A percentile compares a stretch with the other conserved stretches of the same genome.
Conservation (phyloP, 805 yeast genomes). For the Saccharomycopsis synnaedendra region DNA sequence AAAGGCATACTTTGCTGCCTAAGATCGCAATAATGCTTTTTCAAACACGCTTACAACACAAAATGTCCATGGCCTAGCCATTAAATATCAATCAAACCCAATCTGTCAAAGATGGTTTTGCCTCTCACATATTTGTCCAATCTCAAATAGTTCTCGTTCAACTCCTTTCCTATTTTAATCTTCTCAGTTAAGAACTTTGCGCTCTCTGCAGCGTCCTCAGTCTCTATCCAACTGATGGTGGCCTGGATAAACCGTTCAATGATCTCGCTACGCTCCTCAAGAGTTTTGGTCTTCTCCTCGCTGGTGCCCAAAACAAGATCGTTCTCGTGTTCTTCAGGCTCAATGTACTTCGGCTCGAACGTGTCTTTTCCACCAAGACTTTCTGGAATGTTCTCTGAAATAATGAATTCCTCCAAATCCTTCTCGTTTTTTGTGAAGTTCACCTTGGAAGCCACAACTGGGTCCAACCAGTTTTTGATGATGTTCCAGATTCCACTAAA, state of each 20-base stretch:
- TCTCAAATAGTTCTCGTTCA: constrained; percentile 52
- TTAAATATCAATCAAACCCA: constrained; percentile 28
- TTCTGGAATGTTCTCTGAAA: constrained; percentile 47
- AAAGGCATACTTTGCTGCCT: no score
- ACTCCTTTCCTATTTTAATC: constrained; percentile 35
- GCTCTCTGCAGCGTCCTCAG: constrained; percentile 39
- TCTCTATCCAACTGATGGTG: constrained; percentile 72
- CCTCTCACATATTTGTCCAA: constrained; percentile 79
- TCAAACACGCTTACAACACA: no score
- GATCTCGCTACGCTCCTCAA: constrained; percentile 43
- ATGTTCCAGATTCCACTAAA: constrained; percentile 92
- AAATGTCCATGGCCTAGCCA: background rate
- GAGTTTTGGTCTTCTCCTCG: constrained; percentile 33
- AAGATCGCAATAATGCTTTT: no score
- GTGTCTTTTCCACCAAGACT: constrained; percentile 66
- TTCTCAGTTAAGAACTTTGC: constrained; percentile 41
- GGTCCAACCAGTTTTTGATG: constrained; percentile 90
- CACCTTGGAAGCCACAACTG: constrained; percentile 89
- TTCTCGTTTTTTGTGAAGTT: constrained; percentile 61
- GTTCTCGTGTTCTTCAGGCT: constrained; percentile 53
- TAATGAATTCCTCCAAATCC: constrained; percentile 58
- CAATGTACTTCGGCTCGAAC: constrained; percentile 44
- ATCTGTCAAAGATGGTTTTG: constrained; percentile 68
- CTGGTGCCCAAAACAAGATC: constrained; percentile 29
- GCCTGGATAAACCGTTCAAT: constrained; percentile 44